Evolutionary conservation across 2,329 filamentous ascomycete species (phyloP), one percentile per base, ranked within the genome.

Genomic region (Fusarium pseudonygamai): DNA sequence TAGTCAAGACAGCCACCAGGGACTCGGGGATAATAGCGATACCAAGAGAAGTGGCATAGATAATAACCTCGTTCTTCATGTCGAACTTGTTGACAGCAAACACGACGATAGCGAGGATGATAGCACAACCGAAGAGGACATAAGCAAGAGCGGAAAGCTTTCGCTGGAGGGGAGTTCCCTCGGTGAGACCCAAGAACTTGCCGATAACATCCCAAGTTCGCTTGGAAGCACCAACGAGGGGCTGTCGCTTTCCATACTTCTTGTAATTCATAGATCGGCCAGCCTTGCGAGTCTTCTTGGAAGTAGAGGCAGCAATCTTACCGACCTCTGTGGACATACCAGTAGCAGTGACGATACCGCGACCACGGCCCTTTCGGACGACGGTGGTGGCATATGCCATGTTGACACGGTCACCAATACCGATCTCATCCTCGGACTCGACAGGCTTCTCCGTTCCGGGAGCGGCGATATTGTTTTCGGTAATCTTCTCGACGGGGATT

Each of bases 101-200:
- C 16, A 90, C 88, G 47, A 90, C 85, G 63, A 90, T 84, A 34
- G 88, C 88, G 34, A 90, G 82, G 26, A 89, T 78, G 16, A 89
- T 80, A n/a, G 88, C 93, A 68, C 93, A 91, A 52, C 88, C 90
- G 78, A 96, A 95, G 6, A 96, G 88, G 13, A 93, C 84, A 64
- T 95, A 92, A 16, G 93, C 93, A 67, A 96, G 87, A 75, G 93
- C 93, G 67, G 92, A 92, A 57, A 96, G 85, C 82, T 93, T 95
- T 72, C 91, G 89, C 82, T 95, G 93, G 55, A 96, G 85, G 7
- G 93, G 93, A 5, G 93, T 96, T 36, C 93, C 93, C 67, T 91
- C 86, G 8, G 86, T 87, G 32, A 90, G 78, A 55, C 88, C 90
- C 60, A 92, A 85, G 75, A 91, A 90, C 80, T 89, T 88, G 73